phyloP scores from a whole-genome alignment of 441 rosid species.

The Codiaeum variegatum region DNA sequence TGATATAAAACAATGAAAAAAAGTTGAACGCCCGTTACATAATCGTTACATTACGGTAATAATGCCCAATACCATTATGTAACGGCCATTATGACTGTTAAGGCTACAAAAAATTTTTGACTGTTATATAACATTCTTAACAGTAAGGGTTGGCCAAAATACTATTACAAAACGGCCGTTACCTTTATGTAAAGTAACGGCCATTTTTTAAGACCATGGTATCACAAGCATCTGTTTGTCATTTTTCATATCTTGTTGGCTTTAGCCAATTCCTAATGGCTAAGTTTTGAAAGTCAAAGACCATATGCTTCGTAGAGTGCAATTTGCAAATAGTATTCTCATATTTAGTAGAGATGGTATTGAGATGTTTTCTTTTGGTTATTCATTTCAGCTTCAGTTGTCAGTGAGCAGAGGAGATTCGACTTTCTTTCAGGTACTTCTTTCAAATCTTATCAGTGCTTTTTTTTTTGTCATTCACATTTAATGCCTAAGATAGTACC shows the following conservation, averaged over 20 bases:
- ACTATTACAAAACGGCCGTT: too few species aligned
- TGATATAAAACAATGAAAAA: too few species aligned
- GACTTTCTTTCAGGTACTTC: conserved; percentile 85
- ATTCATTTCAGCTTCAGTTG: conserved; percentile 63
- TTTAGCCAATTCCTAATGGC: not conserved
- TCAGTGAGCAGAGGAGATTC: conserved; percentile 47
- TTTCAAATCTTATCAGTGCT: conserved; percentile 4
- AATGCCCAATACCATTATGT: too few species aligned
- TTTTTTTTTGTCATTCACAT: not conserved
- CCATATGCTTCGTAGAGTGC: not conserved
- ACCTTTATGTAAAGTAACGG: too few species aligned
- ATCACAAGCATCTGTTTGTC: not conserved
- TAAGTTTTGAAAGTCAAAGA: not conserved
- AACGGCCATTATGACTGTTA: too few species aligned
- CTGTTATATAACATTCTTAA: too few species aligned
- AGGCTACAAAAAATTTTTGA: too few species aligned
- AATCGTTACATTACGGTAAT: too few species aligned
- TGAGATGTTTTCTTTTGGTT: conserved; percentile 12
- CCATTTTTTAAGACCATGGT: too few species aligned
- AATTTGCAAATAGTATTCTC: not conserved
- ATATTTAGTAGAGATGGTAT: not conserved
- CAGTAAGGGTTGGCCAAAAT: too few species aligned
- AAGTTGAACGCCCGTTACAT: too few species aligned
- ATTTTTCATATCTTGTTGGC: not conserved
- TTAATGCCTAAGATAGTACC: not conserved